Base-by-base conservation (phyloP, 2,329 filamentous ascomycete species). In the Acrocalymma vagum region DNA sequence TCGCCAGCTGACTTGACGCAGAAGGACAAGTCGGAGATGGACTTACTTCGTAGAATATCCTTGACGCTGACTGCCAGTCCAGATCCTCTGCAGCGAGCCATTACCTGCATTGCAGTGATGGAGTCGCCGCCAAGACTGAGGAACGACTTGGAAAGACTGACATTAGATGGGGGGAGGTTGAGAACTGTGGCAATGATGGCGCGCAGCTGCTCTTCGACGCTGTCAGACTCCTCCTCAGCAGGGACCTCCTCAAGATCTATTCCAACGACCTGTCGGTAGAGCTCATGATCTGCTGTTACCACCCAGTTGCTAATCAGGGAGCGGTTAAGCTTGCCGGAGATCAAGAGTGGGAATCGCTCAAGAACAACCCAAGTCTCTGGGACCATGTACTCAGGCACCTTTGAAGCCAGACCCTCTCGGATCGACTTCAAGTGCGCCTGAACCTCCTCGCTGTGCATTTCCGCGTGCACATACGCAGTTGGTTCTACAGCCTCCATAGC, bases 281-380 rank as follows among this genome's bases (percentile, higher is more conserved):
- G 61, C 0, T 62, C 48, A 3, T 68, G 55, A 15, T 70, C 62
- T 41, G 69, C 60, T 29, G 55, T 58, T 13, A 70, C 66, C 4
- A 78, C 45, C 76, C 77, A 79, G 3, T 51, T 55, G 4, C 63
- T 63, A n/a, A 73, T 33, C 3, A 30, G 16, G 4, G 30, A 38
- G 13, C 48, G 34, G 22, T 58, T 38, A 5, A 58, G 34, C 15
- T 55, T 58, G 10, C 43, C 46, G 5, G 51, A 51, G 2, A 38
- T 23, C 1, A 39, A 14, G 5, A 47, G 22, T n/a, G 49, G 53
- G 10, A 55, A 30, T 14, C 63, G 41, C 47, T 67, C 52, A 27
- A 72, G 48, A 3, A 69, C 65, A 47, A 60, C 51, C 63, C 66
- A 61, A 5, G 34, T 36, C 11, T 33, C 25, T 2, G 51, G 55